Evolutionary conservation across 768 basidiomycete genomes (phyloP), one percentile per base, ranked within the genome.

Genomic region (Panaeolus cyanescens): DNA sequence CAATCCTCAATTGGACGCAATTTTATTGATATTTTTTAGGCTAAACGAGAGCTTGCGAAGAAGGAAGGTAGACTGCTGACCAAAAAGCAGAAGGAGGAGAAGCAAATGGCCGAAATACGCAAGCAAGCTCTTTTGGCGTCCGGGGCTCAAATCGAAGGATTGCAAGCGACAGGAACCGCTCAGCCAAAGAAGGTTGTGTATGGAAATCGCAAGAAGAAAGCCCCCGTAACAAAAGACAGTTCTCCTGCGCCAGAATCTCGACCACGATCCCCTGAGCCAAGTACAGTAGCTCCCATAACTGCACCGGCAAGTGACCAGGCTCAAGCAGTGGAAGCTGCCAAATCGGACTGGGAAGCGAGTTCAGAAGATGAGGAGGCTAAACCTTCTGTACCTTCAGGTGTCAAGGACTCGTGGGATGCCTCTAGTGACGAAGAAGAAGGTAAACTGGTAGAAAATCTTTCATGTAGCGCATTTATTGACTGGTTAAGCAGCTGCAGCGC

Each of bases 51-150:
- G 67, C 72, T 91, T 56, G 89, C 92, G 13, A 94, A 92, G 83
- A 96, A 95, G 73, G 96, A 99, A 77, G 97, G 97, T 22, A 86
- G 91, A 50, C 78, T 96, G 25, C 82, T 99, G 55, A 99, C 96
- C n/a, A 95, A 96, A 75, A 97, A 96, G 76, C 96, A 99, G 74
- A 96, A 95, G 75, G 91, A 93, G 70, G 96, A 98, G 72, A 89
- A 84, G 67, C 92, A 91, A 20, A 91, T 88, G 65, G 95, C 94
- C 2, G 96, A 98, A 73, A 86, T 93, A 31, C 89, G 95, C 59
- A 92, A 88, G 71, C 87, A 96, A 71, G 96, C 96, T 2, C 84
- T 99, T 56, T 81, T 99, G 55, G 90, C 92, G 19, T 91, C 92
- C 33, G 95, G 95, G 55, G 91, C 91, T 54, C 88, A 89, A 66